Conservation (phyloP, 495 filamentous ascomycete species). For the Barbatosphaeria neglecta region DNA sequence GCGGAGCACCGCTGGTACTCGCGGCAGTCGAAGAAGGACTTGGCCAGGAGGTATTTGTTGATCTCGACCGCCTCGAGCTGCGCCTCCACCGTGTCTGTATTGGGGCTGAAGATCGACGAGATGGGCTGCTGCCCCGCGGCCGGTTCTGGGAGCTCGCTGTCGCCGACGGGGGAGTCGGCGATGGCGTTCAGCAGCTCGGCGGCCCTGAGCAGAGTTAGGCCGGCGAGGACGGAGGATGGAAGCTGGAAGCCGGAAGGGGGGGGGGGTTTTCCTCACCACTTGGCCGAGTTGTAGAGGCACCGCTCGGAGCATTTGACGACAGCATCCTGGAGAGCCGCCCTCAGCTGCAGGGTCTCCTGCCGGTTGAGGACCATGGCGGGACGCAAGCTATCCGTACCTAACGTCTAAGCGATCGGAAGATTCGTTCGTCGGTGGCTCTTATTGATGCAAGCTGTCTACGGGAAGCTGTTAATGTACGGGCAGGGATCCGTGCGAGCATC, state of each 20-base stretch:
- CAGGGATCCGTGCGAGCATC: too few species aligned
- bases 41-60: constrained; percentile 76
- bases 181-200: constrained; percentile 88
- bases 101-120: constrained; percentile 36
- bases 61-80: constrained; percentile 69
- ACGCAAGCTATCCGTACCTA: neutral
- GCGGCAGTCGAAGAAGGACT: constrained; percentile 89
- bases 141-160: constrained; percentile 24
- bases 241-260: too few species aligned
- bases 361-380: constrained; percentile 28
- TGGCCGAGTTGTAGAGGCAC: constrained; percentile 91
- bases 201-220: constrained; percentile 46
- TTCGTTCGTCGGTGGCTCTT: too few species aligned
- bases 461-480: too few species aligned
- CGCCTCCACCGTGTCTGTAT: constrained; percentile 54
- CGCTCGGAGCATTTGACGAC: constrained; percentile 85
- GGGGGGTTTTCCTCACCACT: constrained; percentile 70
- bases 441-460: too few species aligned
- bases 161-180: constrained; percentile 27
- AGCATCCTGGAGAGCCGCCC: constrained; percentile 65
- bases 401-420: too few species aligned
- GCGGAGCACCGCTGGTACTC: constrained; percentile 92
- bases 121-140: constrained; percentile 19
- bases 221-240: neutral
- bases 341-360: constrained; percentile 34